phyloP scores from a whole-genome alignment of 2,329 filamentous ascomycete genomes.

The Cordyceps farinosa region DNA sequence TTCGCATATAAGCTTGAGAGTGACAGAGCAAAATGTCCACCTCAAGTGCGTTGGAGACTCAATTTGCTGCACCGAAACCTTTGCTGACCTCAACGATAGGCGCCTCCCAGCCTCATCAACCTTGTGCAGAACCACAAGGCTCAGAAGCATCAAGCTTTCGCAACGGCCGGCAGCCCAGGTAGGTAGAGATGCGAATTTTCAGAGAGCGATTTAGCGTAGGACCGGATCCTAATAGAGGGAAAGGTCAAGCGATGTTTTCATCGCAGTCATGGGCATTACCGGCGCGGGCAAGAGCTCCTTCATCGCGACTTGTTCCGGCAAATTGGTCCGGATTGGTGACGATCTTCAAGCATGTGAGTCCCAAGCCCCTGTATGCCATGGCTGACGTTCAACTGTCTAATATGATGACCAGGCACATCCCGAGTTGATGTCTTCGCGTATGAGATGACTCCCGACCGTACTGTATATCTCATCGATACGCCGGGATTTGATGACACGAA shows the following conservation, averaged over 20 bases:
- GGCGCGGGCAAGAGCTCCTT: conserved; percentile 32
- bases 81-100: background rate
- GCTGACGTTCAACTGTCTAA: background rate
- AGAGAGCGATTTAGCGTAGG: background rate
- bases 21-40: background rate
- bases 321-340: conserved; percentile 24
- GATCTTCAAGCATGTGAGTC: conserved; percentile 16
- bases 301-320: conserved; percentile 25
- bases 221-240: background rate
- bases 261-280: conserved; percentile 22
- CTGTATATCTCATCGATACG: conserved; percentile 37
- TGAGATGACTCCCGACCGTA: background rate
- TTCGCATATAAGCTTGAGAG: no score
- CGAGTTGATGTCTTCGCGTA: background rate
- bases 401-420: background rate
- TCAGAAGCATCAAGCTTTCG: background rate
- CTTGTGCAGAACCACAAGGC: background rate
- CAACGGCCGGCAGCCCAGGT: background rate
- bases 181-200: background rate
- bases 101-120: background rate
- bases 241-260: background rate
- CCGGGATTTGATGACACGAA: conserved; percentile 43
- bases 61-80: background rate
- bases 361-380: background rate
- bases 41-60: background rate